Base-by-base conservation (phyloP, 345 rosid species). In the Melaleuca quinquenervia region DNA sequence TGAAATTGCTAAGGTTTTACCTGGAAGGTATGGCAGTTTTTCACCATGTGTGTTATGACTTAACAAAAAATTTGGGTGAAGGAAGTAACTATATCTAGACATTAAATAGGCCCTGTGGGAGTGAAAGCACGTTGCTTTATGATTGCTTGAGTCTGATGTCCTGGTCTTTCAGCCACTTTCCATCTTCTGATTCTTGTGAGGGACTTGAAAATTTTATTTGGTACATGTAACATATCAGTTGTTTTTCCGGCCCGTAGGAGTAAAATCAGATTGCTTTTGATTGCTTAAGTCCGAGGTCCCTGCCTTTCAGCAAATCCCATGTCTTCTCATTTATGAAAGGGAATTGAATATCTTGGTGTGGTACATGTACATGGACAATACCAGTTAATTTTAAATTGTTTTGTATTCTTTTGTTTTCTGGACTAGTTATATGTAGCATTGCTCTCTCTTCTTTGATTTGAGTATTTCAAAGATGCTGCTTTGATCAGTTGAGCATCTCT, bases 1-100 rank as follows among this genome's bases (percentile, higher is more conserved):
- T 88, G 98, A 96, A 90, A 98, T 98, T 60, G 99, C 99, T 45
- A 98, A 93, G 90, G 95, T 94, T 88, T 91, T 98, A 86, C 96
- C 96, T n/a, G 99, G 99, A 92, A 98, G 99, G 99, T 98, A 92
- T 70, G 48, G 26, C 26, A 18, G 78, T 18, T 70, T 41, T 70
- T 70, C 48, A 16, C 45, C 1, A 21, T 70, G 32, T 70, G 16
- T 64, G 32, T 70, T 70, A 53, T 8, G 2, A 52, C 60, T 50
- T 56, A 21, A 10, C 36, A 16, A 50, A 52, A 82, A 82, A 15
- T n/a, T 82, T 48, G 24, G 84, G n/a, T 26, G 45, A 52, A 36
- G 45, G 45, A 36, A 7, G n/a, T 49, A 6, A 52, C 60, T 24
- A 52, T 41, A 51, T 52, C n/a, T 83, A 51, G 44, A 82, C 54